A percentile compares a stretch with the other conserved stretches of the same genome.
Evolutionary conservation across 78 protist genomes (phyloP).

Genomic region (Blattamonas nauphoetae): DNA sequence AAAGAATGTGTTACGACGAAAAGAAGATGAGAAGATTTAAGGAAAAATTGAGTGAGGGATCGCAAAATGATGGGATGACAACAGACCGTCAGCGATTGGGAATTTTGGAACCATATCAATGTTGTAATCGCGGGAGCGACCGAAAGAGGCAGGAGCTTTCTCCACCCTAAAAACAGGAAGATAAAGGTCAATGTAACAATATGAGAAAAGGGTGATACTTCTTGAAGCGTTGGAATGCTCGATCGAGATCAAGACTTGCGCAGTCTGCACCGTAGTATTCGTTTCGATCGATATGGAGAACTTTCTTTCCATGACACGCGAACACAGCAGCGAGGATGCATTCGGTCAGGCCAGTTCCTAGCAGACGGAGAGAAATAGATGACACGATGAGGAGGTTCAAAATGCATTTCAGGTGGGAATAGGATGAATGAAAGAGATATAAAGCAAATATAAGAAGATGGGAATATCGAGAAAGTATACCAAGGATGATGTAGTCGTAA

Average conservation of each 20-base stretch:
- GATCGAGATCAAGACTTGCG: slow-evolving; percentile 82
- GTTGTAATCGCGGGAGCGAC: slow-evolving; percentile 80
- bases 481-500: no score
- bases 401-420: no score
- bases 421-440: no score
- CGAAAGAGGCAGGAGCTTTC: slow-evolving; percentile 47
- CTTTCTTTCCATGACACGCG: slow-evolving; percentile 75
- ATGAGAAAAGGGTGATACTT: background rate
- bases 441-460: no score
- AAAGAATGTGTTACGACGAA: background rate
- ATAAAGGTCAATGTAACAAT: background rate
- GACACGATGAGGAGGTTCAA: no score
- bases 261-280: slow-evolving; percentile 94
- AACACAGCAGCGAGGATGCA: slow-evolving; percentile 90
- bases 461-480: no score
- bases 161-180: background rate
- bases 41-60: background rate
- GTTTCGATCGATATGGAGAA: slow-evolving; percentile 95
- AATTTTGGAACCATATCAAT: slow-evolving; percentile 94
- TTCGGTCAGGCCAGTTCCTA: slow-evolving; percentile 96
- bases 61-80: background rate
- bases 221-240: slow-evolving; percentile 56
- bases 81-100: slow-evolving; percentile 75
- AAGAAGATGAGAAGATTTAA: background rate
- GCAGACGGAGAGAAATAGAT: no score